Evolutionary conservation across 179 eudicot species (phyloP).

Genomic region (Amaranthus tricolor): DNA sequence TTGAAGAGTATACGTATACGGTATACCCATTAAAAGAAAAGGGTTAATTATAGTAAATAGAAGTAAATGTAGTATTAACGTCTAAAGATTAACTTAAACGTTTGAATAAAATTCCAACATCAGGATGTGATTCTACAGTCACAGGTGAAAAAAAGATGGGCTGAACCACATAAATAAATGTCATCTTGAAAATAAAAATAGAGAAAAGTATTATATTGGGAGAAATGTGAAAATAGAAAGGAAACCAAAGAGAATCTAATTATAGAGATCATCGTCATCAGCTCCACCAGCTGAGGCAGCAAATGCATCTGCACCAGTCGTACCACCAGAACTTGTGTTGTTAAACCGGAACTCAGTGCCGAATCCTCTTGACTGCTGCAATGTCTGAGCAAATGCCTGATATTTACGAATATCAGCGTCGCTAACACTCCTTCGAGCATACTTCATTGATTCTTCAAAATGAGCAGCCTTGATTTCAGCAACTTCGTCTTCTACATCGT

Average conservation of each 20-base stretch:
- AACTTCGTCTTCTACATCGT: constrained; percentile 71
- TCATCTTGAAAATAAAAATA: constrained; percentile 5
- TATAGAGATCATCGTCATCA: constrained; percentile 82
- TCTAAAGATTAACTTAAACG: too few relatives aligned
- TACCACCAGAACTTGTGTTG: constrained; percentile 30
- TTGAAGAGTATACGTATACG: too few relatives aligned
- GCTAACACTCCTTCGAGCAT: constrained; percentile 81
- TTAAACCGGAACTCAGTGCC: constrained; percentile 69
- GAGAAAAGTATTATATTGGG: not conserved
- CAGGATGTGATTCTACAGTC: too few relatives aligned
- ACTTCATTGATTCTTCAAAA: constrained; percentile 87
- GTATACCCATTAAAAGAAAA: too few relatives aligned
- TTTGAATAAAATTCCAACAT: too few relatives aligned
- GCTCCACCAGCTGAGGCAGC: constrained; percentile 67
- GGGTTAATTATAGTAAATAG: too few relatives aligned
- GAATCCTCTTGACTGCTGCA: constrained; percentile 33
- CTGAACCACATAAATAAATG: not conserved
- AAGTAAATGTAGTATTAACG: too few relatives aligned
- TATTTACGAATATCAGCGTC: constrained; percentile 88
- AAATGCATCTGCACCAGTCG: constrained; percentile 56
- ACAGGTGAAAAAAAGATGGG: too few relatives aligned
- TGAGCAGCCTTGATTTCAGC: constrained; percentile 77
- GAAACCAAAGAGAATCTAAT: constrained; percentile 25
- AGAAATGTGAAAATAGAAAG: too few relatives aligned
- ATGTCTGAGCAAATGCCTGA: constrained; percentile 80